These are phyloP conservation scores for Extremus antarcticus DNA, from an alignment of 495 filamentous ascomycete genomes.

Conservation along the genomic window DNA sequence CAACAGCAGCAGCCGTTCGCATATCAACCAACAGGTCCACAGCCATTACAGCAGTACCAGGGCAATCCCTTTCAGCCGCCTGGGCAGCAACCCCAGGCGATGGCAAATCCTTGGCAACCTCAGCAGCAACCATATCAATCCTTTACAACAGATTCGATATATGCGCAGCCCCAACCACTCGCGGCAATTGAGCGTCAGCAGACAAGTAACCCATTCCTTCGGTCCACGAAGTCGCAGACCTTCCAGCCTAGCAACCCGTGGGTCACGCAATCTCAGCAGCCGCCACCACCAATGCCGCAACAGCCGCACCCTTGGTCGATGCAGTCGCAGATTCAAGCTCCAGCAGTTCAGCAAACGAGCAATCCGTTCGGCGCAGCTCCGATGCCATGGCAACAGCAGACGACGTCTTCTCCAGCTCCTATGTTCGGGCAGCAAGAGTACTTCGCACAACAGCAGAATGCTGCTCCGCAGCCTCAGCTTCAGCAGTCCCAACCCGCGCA, in stretches of 20 bases:
- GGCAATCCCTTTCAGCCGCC: conserved; percentile 15
- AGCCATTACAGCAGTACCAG: conserved; percentile 43
- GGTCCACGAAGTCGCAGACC: conserved; percentile 25
- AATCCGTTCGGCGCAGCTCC: conserved; percentile 12
- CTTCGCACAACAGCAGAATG: conserved; percentile 21
- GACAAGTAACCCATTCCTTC: conserved; percentile 29
- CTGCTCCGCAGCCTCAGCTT: conserved; percentile 1
- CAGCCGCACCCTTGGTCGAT: conserved; percentile 6
- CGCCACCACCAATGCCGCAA: conserved; percentile 17
- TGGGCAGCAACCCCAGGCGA: conserved; percentile 7
- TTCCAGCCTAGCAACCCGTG: conserved; percentile 29
- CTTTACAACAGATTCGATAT: neutral
- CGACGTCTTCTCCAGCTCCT: neutral
- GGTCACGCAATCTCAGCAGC: conserved; percentile 5
- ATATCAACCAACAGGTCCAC: conserved; percentile 13
- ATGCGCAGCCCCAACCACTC: neutral
- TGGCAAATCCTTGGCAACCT: neutral
- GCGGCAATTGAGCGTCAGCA: conserved; percentile 27
- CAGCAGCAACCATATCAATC: conserved; percentile 18
- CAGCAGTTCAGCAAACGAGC: conserved; percentile 10
- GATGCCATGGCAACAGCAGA: conserved; percentile 8
- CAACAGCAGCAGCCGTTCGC: conserved; percentile 17
- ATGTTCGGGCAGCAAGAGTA: conserved; percentile 4
- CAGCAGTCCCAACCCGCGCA: conserved; percentile 3
- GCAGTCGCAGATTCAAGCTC: neutral